Base-by-base conservation (phyloP, 345 rosid species). In the Trapa bicornis region DNA sequence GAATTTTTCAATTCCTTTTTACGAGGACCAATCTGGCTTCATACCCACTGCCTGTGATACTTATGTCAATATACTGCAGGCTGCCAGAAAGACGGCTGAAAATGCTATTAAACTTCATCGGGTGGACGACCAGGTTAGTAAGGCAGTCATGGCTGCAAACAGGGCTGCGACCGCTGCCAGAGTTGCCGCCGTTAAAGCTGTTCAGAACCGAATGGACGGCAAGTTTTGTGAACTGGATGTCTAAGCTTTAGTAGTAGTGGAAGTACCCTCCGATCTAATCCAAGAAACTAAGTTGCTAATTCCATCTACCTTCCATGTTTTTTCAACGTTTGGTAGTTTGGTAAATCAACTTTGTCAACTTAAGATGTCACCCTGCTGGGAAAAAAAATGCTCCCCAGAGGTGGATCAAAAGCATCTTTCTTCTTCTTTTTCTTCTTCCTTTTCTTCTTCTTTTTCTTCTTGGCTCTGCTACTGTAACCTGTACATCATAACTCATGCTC, bases 111-210 rank as follows among this genome's bases (percentile, higher is more conserved):
- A 71, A 39, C 73, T 82, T 35, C 70, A 76, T 41, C 77, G 85
- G 67, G 89, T 88, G 60, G 97, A 93, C 65, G 96, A 88, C 37
- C 89, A 79, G 72, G 97, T 93, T 71, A 90, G 79, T 77, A 81
- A 80, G 66, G 82, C 87, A 1, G 89, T 87, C 70, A 68, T 71
- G 66, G 89, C 84, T 33, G 98, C 98, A 36, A 93, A 90, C 56
- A 79, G 89, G 53, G 92, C 97, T 11, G 98, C 96, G 13, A 87
- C 96, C 12, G 98, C 98, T 38, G 97, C 98, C 22, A 84, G 98
- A 81, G 97, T 93, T 65, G 97, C 97, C 22, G 96, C 97, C 0
- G 84, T 92, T 37, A 88, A 82, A 84, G 98, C 96, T 36, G 97
- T 89, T 74, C 98, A 88, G 78, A 92, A 86, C 73, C 87, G 77